Evolutionary conservation across 2,329 filamentous ascomycete species (phyloP), one percentile per base, ranked within the genome.

Genomic region (Penicillium sp.): DNA sequence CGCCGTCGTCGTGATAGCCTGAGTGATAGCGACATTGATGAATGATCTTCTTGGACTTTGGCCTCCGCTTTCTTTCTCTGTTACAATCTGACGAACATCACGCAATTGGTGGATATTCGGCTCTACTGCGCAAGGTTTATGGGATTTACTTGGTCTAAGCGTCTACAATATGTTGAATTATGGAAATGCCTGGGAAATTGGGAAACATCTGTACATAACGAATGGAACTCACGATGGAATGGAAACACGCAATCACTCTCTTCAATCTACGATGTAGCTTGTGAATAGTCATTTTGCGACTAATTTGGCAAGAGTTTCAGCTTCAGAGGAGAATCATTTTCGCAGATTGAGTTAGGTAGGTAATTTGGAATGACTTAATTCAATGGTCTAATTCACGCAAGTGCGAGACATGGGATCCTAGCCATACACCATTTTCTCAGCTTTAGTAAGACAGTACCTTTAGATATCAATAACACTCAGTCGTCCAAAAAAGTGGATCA

Each of bases 11-110:
- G 82, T 61, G 83, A 84, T 63, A 83, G 81, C 67, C 69, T 85
- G 72, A 84, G 82, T 68, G 83, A 85, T 62, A 84, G 82, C 63
- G 82, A 83, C 34, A 75, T 73, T 8, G 75, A 75, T 11, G 71
- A 73, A 51, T 71, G 49, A 69, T 39, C 48, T 42, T 22, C 22
- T 20, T 39, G 12, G 3, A 22, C 15, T 7, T 14, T 20, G 28
- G 14, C n/a, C 8, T 55, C 38, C 7, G 17, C 11, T 5, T 35
- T 38, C 22, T 17, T 17, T 42, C 1, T 25, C 37, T 15, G 22
- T 17, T 35, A 10, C 41, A 37, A 35, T 20, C 45, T 35, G 11
- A 43, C 11, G 10, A 35, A 17, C 50, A 31, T 25, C 15, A 25
- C 20, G 22, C 12, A 17, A 25, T 51, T 11, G 4, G 17, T 37